A percentile compares a stretch with the other conserved stretches of the same genome.
These are phyloP conservation scores for Lepidium africanum DNA, from an alignment of 345 rosid species.

Conservation along the genomic window DNA sequence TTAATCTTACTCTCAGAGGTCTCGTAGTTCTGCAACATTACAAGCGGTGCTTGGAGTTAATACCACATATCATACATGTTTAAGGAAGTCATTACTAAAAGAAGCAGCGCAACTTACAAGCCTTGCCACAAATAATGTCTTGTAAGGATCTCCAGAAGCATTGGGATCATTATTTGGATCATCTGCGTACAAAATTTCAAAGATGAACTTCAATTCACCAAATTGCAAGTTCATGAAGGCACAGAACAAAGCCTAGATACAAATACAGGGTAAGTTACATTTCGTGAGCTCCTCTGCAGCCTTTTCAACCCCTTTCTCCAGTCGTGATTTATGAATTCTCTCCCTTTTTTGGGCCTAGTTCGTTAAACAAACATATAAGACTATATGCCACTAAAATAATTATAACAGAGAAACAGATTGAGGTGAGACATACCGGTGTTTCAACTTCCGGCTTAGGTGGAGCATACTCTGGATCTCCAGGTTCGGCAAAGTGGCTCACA, in stretches of 20 bases:
- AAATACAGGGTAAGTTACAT: conserved; percentile 36
- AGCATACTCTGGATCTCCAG: conserved; percentile 79
- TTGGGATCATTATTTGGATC: conserved; percentile 74
- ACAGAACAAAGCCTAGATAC: not conserved
- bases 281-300: conserved; percentile 73
- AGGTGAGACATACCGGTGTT: conserved; percentile 56
- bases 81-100: not conserved
- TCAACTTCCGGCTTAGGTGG: conserved; percentile 77
- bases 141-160: conserved; percentile 95
- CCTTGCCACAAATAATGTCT: conserved; percentile 91
- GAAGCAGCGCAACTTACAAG: conserved; percentile 47
- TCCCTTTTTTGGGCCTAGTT: conserved; percentile 63
- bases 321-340: conserved; percentile 63
- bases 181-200: conserved; percentile 40
- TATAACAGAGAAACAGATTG: not conserved
- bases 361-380: not conserved
- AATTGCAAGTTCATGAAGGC: not conserved
- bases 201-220: not conserved
- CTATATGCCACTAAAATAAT: not conserved
- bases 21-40: conserved; percentile 78
- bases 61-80: not conserved
- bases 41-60: conserved; percentile 8
- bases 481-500: conserved; percentile 79
- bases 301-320: conserved; percentile 84
- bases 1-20: conserved; percentile 93